Evolutionary conservation across 192 early-diverging fungal genomes (phyloP).

Genomic region (Coemansia sp.): DNA sequence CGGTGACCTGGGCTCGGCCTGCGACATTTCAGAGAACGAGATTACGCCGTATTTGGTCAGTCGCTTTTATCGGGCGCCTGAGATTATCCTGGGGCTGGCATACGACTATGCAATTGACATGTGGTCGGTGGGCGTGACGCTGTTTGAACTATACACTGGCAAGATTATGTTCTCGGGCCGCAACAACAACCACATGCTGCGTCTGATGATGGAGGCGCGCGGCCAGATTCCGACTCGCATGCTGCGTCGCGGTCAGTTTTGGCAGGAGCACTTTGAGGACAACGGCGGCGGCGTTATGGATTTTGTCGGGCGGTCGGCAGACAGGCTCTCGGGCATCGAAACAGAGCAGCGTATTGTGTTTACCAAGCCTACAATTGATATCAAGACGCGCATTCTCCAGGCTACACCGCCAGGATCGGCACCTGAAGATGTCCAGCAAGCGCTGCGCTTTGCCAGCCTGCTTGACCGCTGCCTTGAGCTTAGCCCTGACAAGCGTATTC

Average conservation of each 20-base stretch:
- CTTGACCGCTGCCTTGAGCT: conserved; percentile 80
- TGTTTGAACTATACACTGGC: conserved; percentile 95
- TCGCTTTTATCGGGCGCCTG: conserved; percentile 95
- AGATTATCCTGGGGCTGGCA: conserved; percentile 88
- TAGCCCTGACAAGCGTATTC: conserved; percentile 86
- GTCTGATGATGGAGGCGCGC: conserved; percentile 88
- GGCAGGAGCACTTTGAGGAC: conserved; percentile 84
- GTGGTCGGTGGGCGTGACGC: conserved; percentile 92
- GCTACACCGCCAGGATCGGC: conserved; percentile 49
- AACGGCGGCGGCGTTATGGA: conserved; percentile 49
- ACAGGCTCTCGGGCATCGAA: conserved; percentile 65
- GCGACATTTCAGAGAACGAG: conserved; percentile 82
- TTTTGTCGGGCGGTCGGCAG: conserved; percentile 36
- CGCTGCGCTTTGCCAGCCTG: conserved; percentile 75
- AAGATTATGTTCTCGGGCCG: conserved; percentile 91
- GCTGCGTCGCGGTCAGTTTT: conserved; percentile 81
- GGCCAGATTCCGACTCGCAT: conserved; percentile 83
- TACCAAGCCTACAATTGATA: conserved; percentile 66
- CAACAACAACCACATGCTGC: conserved; percentile 96
- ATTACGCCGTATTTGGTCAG: conserved; percentile 95
- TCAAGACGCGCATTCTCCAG: conserved; percentile 65
- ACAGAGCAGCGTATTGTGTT: conserved; percentile 65
- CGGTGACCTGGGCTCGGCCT: conserved; percentile 92
- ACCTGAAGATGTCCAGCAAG: conserved; percentile 40
- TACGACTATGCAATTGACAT: conserved; percentile 90